A percentile compares a stretch with the other conserved stretches of the same genome.
phyloP scores from a whole-genome alignment of 345 rosid species.

The Linum usitatissimum region DNA sequence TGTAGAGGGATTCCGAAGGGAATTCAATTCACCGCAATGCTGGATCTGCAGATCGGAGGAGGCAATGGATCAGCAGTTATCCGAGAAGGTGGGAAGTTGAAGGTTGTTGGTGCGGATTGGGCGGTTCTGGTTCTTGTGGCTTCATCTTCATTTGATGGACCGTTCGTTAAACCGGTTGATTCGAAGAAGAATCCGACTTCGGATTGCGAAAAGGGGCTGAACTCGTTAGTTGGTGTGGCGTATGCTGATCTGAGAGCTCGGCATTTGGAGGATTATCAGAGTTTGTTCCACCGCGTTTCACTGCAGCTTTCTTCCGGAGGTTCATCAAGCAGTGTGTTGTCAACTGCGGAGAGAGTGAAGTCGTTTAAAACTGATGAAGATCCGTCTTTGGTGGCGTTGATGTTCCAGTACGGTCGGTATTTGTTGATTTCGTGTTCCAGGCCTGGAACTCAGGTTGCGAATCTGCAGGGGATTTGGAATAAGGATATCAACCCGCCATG shows the following conservation, averaged over 20 bases:
- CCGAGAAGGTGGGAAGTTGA: slow-evolving; percentile 44
- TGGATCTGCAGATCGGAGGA: slow-evolving; percentile 51
- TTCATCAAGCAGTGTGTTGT: slow-evolving; percentile 13
- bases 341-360: slow-evolving; percentile 64
- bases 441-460: slow-evolving; percentile 89
- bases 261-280: slow-evolving; percentile 67
- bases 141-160: slow-evolving; percentile 78
- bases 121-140: slow-evolving; percentile 48
- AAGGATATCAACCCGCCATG: slow-evolving; percentile 61
- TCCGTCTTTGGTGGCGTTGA: slow-evolving; percentile 70
- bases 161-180: slow-evolving; percentile 55
- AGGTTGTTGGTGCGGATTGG: slow-evolving; percentile 70
- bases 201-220: slow-evolving; percentile 33
- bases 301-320: slow-evolving; percentile 43
- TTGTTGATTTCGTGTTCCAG: slow-evolving; percentile 81
- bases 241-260: slow-evolving; percentile 50
- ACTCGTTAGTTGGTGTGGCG: slow-evolving; percentile 33
- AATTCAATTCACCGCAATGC: slow-evolving; percentile 54
- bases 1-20: slow-evolving; percentile 54
- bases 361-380: slow-evolving; percentile 69
- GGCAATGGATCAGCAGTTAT: slow-evolving; percentile 30
- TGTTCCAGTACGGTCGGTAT: slow-evolving; percentile 79
- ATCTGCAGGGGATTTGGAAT: slow-evolving; percentile 95
- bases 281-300: slow-evolving; percentile 64
- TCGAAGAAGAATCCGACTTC: slow-evolving; percentile 55